Conservation (phyloP, 441 rosid genomes). For the Erodium texanum region DNA sequence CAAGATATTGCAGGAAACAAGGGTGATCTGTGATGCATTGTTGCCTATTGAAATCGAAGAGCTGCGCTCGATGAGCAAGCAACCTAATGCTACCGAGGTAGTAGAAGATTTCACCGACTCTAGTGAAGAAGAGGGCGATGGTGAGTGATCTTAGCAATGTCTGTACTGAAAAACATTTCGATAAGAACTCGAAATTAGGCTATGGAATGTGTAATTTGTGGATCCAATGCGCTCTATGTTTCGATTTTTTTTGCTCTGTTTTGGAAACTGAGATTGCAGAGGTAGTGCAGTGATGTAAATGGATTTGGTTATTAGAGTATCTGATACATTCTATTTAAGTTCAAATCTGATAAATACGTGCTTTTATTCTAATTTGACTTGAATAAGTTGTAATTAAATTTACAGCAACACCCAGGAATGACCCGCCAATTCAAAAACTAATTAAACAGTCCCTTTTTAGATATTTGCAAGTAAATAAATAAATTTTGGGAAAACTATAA, state of each 20-base stretch:
- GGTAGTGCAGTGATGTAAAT: no score
- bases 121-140: constrained; percentile 25
- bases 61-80: constrained; percentile 40
- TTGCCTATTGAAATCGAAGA: constrained; percentile 66
- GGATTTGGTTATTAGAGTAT: no score
- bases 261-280: no score
- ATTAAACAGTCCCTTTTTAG: not conserved
- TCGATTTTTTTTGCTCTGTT: not conserved
- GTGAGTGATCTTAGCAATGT: not conserved
- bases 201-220: not conserved
- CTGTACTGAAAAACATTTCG: no score
- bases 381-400: no score
- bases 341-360: no score
- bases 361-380: no score
- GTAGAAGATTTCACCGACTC: constrained; percentile 72
- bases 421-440: not conserved
- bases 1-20: constrained; percentile 36
- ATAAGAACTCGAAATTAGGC: no score
- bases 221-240: not conserved
- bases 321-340: no score
- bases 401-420: not conserved
- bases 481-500: no score
- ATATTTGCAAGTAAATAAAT: no score
- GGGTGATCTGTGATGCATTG: constrained; percentile 53
- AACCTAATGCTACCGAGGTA: constrained; percentile 30